These are phyloP conservation scores for Priceomyces medius DNA, from an alignment of 805 yeast genomes.

Conservation along the genomic window DNA sequence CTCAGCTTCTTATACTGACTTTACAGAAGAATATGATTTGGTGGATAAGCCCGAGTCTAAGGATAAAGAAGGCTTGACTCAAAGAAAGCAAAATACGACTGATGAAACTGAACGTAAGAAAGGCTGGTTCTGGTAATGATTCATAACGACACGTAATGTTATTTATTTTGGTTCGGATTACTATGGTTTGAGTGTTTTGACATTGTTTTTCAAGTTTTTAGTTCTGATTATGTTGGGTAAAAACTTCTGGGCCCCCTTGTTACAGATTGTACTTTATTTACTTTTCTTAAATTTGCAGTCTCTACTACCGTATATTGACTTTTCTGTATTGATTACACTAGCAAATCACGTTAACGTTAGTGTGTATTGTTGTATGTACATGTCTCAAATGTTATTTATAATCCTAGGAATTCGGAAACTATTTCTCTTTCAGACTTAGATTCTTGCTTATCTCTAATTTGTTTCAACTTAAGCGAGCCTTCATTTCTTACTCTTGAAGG, in stretches of 20 bases:
- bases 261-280: background rate
- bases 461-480: constrained; percentile 20
- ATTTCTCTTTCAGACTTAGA: constrained; percentile 26
- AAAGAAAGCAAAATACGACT: constrained; percentile 1
- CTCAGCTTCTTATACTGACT: constrained; percentile 3
- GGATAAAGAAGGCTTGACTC: constrained; percentile 6
- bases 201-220: constrained; percentile 2
- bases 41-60: constrained; percentile 30
- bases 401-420: constrained; percentile 30
- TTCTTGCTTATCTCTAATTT: constrained; percentile 21
- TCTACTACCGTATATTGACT: background rate
- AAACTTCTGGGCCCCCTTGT: background rate
- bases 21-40: constrained; percentile 43
- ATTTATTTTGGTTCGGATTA: constrained; percentile 5
- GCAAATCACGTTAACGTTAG: constrained; percentile 4
- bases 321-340: constrained; percentile 1
- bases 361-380: constrained; percentile 9
- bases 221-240: background rate
- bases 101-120: constrained; percentile 7
- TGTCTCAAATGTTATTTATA: constrained; percentile 15
- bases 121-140: constrained; percentile 24
- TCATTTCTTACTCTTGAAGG: constrained; percentile 23
- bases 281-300: background rate
- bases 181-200: background rate
- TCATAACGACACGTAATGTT: constrained; percentile 1